phyloP scores from a whole-genome alignment of 208 protist genomes.

The Crithidia sp. region DNA sequence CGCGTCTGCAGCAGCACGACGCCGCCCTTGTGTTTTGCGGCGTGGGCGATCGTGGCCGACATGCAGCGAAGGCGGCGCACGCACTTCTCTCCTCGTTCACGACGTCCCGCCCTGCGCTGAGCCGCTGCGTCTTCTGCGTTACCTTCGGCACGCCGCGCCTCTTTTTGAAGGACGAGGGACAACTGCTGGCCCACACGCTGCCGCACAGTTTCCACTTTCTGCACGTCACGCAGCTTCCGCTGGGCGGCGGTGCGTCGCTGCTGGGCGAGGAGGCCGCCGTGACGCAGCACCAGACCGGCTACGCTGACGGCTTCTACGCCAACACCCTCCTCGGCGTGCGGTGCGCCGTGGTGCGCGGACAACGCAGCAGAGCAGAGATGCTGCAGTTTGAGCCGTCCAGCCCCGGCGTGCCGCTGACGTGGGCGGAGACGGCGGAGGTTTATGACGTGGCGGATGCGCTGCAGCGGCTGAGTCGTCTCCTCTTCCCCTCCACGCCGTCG shows the following conservation, averaged over 20 bases:
- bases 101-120: slow-evolving; percentile 14
- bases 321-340: slow-evolving; percentile 31
- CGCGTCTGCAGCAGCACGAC: slow-evolving; percentile 31
- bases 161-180: slow-evolving; percentile 34
- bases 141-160: slow-evolving; percentile 51
- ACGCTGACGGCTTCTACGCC: slow-evolving; percentile 27
- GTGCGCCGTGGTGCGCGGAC: not conserved
- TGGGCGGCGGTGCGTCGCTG: not conserved
- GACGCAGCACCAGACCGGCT: slow-evolving; percentile 15
- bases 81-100: slow-evolving; percentile 42
- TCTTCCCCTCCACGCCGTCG: slow-evolving; percentile 20
- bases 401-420: slow-evolving; percentile 9
- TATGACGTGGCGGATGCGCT: slow-evolving; percentile 24
- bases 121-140: slow-evolving; percentile 53
- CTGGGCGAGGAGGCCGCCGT: not conserved
- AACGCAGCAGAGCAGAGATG: no score
- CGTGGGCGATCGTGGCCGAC: slow-evolving; percentile 44
- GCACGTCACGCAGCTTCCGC: slow-evolving; percentile 31
- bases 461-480: slow-evolving; percentile 3
- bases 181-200: slow-evolving; percentile 40
- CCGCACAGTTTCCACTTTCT: slow-evolving; percentile 52
- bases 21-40: slow-evolving; percentile 63
- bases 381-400: slow-evolving; percentile 11
- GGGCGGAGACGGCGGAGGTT: slow-evolving; percentile 17
- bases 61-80: slow-evolving; percentile 42